These are phyloP conservation scores for Blastobotrys petasosporus DNA, from an alignment of 1,139 yeast genomes.

Conservation along the genomic window DNA sequence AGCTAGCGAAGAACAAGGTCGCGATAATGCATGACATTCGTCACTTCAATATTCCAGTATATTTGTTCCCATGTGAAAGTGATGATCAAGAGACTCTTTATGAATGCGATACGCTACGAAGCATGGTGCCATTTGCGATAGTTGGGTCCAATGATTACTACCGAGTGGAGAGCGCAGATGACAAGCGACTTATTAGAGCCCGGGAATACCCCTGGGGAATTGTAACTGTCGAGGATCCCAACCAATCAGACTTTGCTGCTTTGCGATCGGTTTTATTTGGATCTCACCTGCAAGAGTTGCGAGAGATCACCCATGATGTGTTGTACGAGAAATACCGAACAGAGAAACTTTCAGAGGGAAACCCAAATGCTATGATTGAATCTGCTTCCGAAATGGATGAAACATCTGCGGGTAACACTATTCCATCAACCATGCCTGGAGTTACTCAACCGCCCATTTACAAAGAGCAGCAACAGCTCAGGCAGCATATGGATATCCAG, in stretches of 20 bases:
- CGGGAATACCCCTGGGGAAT: conserved; percentile 94
- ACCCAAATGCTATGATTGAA: neutral
- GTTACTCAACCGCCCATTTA: conserved; percentile 9
- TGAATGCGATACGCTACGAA: conserved; percentile 70
- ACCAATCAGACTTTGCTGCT: conserved; percentile 75
- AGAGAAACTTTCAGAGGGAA: conserved; percentile 55
- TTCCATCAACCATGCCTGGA: conserved; percentile 11
- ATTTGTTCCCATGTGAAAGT: conserved; percentile 67
- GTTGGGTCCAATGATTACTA: conserved; percentile 48
- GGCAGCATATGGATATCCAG: conserved; percentile 44
- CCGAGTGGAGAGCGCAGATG: conserved; percentile 17
- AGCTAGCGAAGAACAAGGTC: conserved; percentile 61
- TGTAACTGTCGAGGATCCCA: conserved; percentile 63
- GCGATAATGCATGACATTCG: conserved; percentile 65
- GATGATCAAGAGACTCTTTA: conserved; percentile 64
- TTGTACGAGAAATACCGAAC: conserved; percentile 91
- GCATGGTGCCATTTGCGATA: conserved; percentile 79
- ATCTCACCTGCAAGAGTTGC: conserved; percentile 88
- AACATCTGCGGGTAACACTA: neutral
- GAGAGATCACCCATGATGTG: conserved; percentile 88
- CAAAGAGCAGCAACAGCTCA: conserved; percentile 25
- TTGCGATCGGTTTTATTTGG: conserved; percentile 79
- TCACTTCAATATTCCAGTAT: conserved; percentile 72
- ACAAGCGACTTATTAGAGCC: conserved; percentile 47
- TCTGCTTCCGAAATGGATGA: neutral